Evolutionary conservation across 2,329 filamentous ascomycete genomes (phyloP), one percentile per base, ranked within the genome.

Genomic region (Fusarium metavorans): DNA sequence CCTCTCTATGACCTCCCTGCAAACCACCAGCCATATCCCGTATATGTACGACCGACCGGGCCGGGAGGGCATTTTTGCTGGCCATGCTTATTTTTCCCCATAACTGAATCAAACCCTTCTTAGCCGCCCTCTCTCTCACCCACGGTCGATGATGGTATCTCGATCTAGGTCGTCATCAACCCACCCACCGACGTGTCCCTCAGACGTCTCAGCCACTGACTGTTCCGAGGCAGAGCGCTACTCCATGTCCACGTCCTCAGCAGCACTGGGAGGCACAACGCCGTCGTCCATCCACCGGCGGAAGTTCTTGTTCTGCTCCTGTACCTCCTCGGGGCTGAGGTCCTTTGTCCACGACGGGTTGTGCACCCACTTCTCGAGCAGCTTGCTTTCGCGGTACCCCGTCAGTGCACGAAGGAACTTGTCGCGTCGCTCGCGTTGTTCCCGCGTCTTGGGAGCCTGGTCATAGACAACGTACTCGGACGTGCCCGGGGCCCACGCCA

Each of bases 341-440:
- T 94, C 93, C 83, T 94, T 91, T 82, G 97, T 87, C 84, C 95
- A 96, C 72, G 94, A 89, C 69, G 92, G 92, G 87, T 95, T 93
- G 84, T 92, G 92, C 72, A 97, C 91, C 82, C 95, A 87, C 87
- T 96, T 97, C 88, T 97, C 93, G 73, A 90, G 89, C 80, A 95
- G 85, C 81, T 91, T 93, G 76, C 86, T 86, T 73, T 94, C 88
- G 27, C 94, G 93, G 83, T 93, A 90, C 69, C 92, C 90, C 58
- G 81, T 83, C 16, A 86, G 76, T 7, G 83, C 82, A 80, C 89
- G 88, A 85, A 94, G 82, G 76, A 86, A 83, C 77, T 89, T 85
- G 30, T 84, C 83, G 8, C 84, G 82, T 30, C 83, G 80, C 67
- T 86, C 84, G 34, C 88, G 89, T 77, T 92, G 91, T 80, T 95